Evolutionary conservation across 768 basidiomycete species (phyloP).

Genomic region (Grammothele lineata): DNA sequence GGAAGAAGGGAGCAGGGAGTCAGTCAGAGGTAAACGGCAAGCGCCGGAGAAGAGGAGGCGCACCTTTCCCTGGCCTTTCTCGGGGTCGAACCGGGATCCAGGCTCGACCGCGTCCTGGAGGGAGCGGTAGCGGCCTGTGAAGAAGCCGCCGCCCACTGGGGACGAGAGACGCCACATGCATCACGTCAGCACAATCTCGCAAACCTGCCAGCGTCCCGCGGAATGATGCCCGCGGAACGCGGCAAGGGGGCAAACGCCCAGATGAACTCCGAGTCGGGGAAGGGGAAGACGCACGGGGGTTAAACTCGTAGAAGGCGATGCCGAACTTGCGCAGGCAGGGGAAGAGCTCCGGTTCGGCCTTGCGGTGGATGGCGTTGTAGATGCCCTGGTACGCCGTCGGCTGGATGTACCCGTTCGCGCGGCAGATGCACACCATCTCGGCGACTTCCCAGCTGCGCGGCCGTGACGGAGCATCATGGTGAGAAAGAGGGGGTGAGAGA

Average conservation of each 20-base stretch:
- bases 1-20: background rate
- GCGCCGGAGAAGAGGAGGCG: background rate
- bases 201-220: background rate
- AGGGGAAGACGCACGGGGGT: slow-evolving; percentile 30
- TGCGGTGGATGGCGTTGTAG: slow-evolving; percentile 39
- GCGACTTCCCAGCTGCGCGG: slow-evolving; percentile 45
- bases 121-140: slow-evolving; percentile 35
- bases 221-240: background rate
- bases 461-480: background rate
- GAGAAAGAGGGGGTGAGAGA: too few species aligned
- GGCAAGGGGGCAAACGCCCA: too few species aligned
- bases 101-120: slow-evolving; percentile 37
- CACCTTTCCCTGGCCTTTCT: slow-evolving; percentile 43
- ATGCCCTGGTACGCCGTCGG: slow-evolving; percentile 47
- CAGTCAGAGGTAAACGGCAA: background rate
- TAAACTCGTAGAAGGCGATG: slow-evolving; percentile 38
- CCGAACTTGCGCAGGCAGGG: slow-evolving; percentile 40
- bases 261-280: too few species aligned
- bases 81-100: slow-evolving; percentile 55
- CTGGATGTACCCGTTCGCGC: slow-evolving; percentile 40
- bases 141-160: slow-evolving; percentile 35
- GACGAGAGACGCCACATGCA: background rate
- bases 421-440: slow-evolving; percentile 39
- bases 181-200: background rate
- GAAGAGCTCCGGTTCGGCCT: slow-evolving; percentile 37